A percentile compares a stretch with the other conserved stretches of the same genome.
These are phyloP conservation scores for Magnolia kwangsiensis DNA, from an alignment of 164 flowering plant species.

Conservation along the genomic window DNA sequence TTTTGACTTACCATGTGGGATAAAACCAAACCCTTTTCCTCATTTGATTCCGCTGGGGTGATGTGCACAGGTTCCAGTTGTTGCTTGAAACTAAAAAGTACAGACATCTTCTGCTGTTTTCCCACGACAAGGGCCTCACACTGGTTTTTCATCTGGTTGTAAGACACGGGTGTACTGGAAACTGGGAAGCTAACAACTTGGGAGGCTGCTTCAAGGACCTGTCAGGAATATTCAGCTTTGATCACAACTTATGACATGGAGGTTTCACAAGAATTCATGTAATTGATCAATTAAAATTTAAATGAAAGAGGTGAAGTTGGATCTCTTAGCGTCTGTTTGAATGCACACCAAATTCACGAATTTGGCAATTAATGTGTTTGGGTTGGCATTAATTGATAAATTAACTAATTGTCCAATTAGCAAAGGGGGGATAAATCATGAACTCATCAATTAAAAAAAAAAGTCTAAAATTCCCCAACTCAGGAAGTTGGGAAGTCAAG, in stretches of 20 bases:
- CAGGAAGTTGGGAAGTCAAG: no score
- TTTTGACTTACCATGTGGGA: conserved; percentile 34
- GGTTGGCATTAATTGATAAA: no score
- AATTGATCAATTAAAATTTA: no score
- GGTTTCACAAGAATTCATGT: neutral
- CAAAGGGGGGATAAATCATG: no score
- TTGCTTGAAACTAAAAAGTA: conserved; percentile 62
- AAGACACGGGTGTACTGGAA: conserved; percentile 61
- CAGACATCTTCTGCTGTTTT: conserved; percentile 87
- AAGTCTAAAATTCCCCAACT: no score
- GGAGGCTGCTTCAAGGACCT: conserved; percentile 84
- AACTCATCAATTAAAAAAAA: no score
- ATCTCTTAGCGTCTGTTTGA: no score
- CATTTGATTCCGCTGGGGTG: conserved; percentile 25
- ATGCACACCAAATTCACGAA: no score
- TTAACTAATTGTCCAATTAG: no score
- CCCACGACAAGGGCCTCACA: conserved; percentile 87
- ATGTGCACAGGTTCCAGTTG: conserved; percentile 38
- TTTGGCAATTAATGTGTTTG: no score
- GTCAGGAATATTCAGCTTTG: conserved; percentile 4
- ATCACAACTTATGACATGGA: neutral
- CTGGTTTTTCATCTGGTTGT: conserved; percentile 77
- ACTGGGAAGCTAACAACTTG: conserved; percentile 72
- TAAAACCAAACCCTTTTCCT: conserved; percentile 19
- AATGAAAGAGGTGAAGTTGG: no score